Evolutionary conservation across 2,329 filamentous ascomycete species (phyloP).

Genomic region (Fusarium nurragi): DNA sequence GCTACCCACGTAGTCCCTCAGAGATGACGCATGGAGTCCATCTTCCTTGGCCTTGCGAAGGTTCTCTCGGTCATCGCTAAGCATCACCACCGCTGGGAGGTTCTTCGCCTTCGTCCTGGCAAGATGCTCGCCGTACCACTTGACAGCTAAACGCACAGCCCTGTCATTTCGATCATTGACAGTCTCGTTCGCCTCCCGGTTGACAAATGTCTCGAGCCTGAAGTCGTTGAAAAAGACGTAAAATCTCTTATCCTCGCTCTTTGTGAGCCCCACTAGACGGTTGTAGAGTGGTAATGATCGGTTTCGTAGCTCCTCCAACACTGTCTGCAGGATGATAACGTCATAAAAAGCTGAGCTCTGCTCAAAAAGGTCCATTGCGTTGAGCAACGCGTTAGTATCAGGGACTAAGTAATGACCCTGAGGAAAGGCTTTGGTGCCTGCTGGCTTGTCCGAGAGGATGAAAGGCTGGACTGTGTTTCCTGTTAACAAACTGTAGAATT

Average conservation of each 20-base stretch:
- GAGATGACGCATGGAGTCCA: slow-evolving; percentile 72
- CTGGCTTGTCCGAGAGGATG: slow-evolving; percentile 87
- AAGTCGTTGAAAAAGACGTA: slow-evolving; percentile 99
- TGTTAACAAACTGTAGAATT: slow-evolving; percentile 12
- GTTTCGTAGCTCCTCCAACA: slow-evolving; percentile 95
- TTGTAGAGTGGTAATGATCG: slow-evolving; percentile 95
- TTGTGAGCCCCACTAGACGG: slow-evolving; percentile 86
- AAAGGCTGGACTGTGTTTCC: slow-evolving; percentile 73
- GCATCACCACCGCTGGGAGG: slow-evolving; percentile 84
- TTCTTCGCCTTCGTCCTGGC: slow-evolving; percentile 67
- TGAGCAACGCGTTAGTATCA: slow-evolving; percentile 94
- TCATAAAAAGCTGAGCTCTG: slow-evolving; percentile 92
- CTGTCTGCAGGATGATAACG: slow-evolving; percentile 95
- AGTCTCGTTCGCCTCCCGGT: slow-evolving; percentile 77
- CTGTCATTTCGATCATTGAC: slow-evolving; percentile 98
- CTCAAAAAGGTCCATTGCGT: slow-evolving; percentile 97
- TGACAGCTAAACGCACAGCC: slow-evolving; percentile 83
- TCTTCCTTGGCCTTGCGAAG: slow-evolving; percentile 82
- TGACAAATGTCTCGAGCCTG: slow-evolving; percentile 87
- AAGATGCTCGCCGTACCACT: slow-evolving; percentile 91
- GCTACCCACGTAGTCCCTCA: slow-evolving; percentile 81
- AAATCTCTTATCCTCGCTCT: slow-evolving; percentile 96
- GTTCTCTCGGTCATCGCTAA: slow-evolving; percentile 92
- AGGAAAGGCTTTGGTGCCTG: slow-evolving; percentile 82
- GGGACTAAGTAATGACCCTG: slow-evolving; percentile 94